Conservation (phyloP, 257 asterid species). For the Lithospermum erythrorhizon region DNA sequence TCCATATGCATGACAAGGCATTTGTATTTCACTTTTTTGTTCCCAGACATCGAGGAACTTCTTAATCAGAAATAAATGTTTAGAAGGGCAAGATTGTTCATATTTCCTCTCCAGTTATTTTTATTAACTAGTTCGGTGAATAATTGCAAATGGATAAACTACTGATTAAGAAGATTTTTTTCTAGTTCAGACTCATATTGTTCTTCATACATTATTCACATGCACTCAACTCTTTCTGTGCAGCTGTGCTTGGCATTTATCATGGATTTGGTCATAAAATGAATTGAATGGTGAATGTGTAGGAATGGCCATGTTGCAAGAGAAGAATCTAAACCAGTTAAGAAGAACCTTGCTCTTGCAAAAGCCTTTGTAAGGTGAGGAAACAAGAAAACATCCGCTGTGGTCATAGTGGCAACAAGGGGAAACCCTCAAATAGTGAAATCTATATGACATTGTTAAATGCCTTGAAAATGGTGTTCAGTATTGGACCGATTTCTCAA, state of each 20-base stretch:
- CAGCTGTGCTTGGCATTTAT: background rate
- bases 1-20: too few species aligned
- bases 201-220: too few species aligned
- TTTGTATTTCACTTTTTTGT: too few species aligned
- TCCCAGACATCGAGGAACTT: too few species aligned
- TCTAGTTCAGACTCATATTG: too few species aligned
- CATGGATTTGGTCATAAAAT: slow-evolving; percentile 5
- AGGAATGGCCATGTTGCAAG: slow-evolving; percentile 74
- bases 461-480: slow-evolving; percentile 64
- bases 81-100: too few species aligned
- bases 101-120: too few species aligned
- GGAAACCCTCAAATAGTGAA: slow-evolving; percentile 29
- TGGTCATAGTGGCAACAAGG: slow-evolving; percentile 18
- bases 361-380: slow-evolving; percentile 60
- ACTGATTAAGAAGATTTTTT: too few species aligned
- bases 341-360: slow-evolving; percentile 77
- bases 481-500: slow-evolving; percentile 92
- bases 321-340: slow-evolving; percentile 50
- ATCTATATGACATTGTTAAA: slow-evolving; percentile 68
- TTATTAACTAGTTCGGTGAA: too few species aligned
- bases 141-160: too few species aligned
- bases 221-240: background rate
- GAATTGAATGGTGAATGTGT: slow-evolving; percentile 33
- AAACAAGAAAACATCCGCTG: slow-evolving; percentile 20
- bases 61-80: too few species aligned